Conservation (phyloP, 176 grass and related monocot species). For the bread wheat (Triticum aestivum) region IWGSC_CS_RefSeq_v2.1 NC_057814.1:550137241-550137740, state of each 20-base stretch:
- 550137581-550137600: conserved; percentile 19
- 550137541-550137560: conserved; percentile 19
- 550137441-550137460: conserved; percentile 29
- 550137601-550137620: neutral
- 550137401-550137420: conserved; percentile 48
- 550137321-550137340: conserved; percentile 62
- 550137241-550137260: conserved; percentile 28
- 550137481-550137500: conserved; percentile 6
- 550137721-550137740: conserved; percentile 27
- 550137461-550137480: conserved; percentile 26
- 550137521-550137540: conserved; percentile 3
- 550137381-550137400: conserved; percentile 4
- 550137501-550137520: conserved; percentile 25
- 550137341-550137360: conserved; percentile 75
- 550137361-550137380: conserved; percentile 64
- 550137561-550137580: conserved; percentile 18
- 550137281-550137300: conserved; percentile 57
- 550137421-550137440: conserved; percentile 40
- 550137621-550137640: conserved; percentile 8
- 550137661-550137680: conserved; percentile 1
- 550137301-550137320: conserved; percentile 69
- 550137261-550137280: conserved; percentile 48
- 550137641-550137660: conserved; percentile 19
- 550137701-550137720: conserved; percentile 28
- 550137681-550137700: conserved; percentile 36